A percentile compares a stretch with the other conserved stretches of the same genome.
phyloP scores from a whole-genome alignment of 257 asterid genomes.

The Nemophila menziesii region DNA sequence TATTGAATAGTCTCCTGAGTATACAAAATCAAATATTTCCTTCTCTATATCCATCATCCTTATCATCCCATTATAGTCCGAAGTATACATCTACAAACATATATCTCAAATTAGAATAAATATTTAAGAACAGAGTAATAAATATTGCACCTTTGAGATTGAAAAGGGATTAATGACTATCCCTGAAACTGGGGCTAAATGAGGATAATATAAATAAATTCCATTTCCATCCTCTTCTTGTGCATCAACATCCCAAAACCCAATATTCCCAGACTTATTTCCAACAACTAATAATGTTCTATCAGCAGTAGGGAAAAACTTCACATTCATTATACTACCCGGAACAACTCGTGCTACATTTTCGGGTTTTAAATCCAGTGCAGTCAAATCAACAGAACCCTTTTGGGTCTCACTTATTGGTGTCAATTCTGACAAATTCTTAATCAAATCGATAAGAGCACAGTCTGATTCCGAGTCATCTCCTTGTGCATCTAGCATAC shows the following conservation, averaged over 20 bases:
- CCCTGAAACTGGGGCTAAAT: constrained; percentile 72
- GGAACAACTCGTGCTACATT: constrained; percentile 68
- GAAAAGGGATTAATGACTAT: too few relatives aligned
- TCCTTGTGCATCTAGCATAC: too few relatives aligned
- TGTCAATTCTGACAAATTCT: constrained; percentile 13
- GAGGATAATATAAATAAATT: constrained; percentile 58
- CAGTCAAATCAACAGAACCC: too few relatives aligned
- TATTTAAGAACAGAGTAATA: background rate
- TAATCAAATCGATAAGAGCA: constrained; percentile 24
- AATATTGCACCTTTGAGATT: background rate
- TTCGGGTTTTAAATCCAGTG: constrained; percentile 39
- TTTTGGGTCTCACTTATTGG: constrained; percentile 18
- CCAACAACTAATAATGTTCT: constrained; percentile 61
- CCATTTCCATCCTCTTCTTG: constrained; percentile 80
- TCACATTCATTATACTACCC: constrained; percentile 55
- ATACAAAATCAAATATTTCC: constrained; percentile 47
- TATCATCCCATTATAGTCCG: constrained; percentile 9
- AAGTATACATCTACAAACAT: too few relatives aligned
- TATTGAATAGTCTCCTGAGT: constrained; percentile 33
- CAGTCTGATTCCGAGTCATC: constrained; percentile 25
- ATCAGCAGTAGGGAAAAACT: constrained; percentile 52
- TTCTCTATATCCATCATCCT: constrained; percentile 73
- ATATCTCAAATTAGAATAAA: background rate
- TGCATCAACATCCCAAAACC: too few relatives aligned
- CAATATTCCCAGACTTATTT: constrained; percentile 62